Conservation (phyloP, 2,329 filamentous ascomycete genomes). For the Mollisia scopiformis region DNA sequence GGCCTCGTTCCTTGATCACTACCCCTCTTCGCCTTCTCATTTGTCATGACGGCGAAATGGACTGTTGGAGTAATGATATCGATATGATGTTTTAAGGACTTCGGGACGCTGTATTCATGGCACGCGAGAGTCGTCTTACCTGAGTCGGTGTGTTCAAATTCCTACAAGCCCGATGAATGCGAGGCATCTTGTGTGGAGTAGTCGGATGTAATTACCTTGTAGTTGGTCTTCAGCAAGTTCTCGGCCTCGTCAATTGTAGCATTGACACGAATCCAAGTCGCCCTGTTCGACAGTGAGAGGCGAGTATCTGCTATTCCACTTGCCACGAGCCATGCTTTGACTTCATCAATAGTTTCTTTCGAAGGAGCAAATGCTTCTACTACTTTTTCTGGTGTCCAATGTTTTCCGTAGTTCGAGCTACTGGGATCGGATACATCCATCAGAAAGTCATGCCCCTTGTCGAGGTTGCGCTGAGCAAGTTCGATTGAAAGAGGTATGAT, state of each 20-base stretch:
- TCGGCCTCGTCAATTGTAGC: conserved; percentile 8
- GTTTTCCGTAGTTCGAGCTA: conserved; percentile 4
- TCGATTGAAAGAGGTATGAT: not conserved
- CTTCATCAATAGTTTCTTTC: conserved; percentile 12
- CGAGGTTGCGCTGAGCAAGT: conserved; percentile 1
- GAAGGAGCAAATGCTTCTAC: conserved; percentile 39
- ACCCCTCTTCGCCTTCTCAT: no score
- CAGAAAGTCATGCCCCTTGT: conserved; percentile 1
- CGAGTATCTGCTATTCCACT: not conserved
- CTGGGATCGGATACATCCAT: conserved; percentile 3
- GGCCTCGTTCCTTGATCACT: no score
- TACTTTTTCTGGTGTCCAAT: conserved; percentile 19
- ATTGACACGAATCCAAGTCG: conserved; percentile 4
- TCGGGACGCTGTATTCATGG: conserved; percentile 34
- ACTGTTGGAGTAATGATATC: conserved; percentile 38
- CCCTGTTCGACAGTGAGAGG: not conserved
- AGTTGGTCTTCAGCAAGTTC: conserved; percentile 7
- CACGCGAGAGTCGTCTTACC: conserved; percentile 41
- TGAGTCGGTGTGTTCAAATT: conserved; percentile 39
- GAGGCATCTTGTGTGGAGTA: no score
- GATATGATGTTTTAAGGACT: conserved; percentile 32
- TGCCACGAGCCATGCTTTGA: not conserved
- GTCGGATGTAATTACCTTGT: no score
- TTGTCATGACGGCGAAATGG: conserved; percentile 31
- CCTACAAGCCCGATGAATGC: not conserved